A percentile compares a stretch with the other conserved stretches of the same genome.
Evolutionary conservation across 2,329 filamentous ascomycete genomes (phyloP).

Genomic region (Colletotrichum trifolii): DNA sequence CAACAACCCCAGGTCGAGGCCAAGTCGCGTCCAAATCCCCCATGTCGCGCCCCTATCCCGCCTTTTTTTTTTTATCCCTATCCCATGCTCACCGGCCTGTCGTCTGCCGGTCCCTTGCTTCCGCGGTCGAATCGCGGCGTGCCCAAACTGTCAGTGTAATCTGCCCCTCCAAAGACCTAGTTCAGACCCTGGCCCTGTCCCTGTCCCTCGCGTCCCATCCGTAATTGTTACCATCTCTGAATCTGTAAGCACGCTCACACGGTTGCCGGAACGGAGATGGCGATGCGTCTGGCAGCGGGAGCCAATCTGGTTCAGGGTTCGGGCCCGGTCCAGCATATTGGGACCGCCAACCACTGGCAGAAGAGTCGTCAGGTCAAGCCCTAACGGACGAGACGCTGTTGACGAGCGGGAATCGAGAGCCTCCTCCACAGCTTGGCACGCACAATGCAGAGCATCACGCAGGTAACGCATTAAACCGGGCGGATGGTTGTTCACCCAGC

Average conservation of each 20-base stretch:
- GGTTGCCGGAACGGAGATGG: slow-evolving; percentile 12
- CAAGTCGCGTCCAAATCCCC: too few relatives aligned
- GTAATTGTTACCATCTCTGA: slow-evolving; percentile 23
- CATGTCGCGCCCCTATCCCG: too few relatives aligned
- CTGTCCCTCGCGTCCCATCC: background rate
- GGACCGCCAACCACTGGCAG: background rate
- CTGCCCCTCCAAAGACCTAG: slow-evolving; percentile 33
- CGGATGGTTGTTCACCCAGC: slow-evolving; percentile 10
- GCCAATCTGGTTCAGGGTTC: slow-evolving; percentile 9
- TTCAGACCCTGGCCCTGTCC: too few relatives aligned
- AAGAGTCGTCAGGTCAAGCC: slow-evolving; percentile 10
- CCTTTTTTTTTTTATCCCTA: background rate
- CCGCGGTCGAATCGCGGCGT: slow-evolving; percentile 30
- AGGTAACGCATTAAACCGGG: background rate
- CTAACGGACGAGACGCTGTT: slow-evolving; percentile 27
- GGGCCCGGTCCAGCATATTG: background rate
- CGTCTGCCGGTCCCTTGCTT: slow-evolving; percentile 24
- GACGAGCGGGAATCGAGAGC: background rate
- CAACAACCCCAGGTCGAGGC: background rate
- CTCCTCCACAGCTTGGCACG: slow-evolving; percentile 15
- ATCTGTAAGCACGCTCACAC: background rate
- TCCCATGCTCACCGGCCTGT: slow-evolving; percentile 21
- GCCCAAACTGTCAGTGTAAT: slow-evolving; percentile 30
- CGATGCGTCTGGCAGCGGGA: slow-evolving; percentile 19
- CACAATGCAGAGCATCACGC: slow-evolving; percentile 1